phyloP scores from a whole-genome alignment of 192 early-diverging fungal genomes.

The Gigaspora rosea region DNA sequence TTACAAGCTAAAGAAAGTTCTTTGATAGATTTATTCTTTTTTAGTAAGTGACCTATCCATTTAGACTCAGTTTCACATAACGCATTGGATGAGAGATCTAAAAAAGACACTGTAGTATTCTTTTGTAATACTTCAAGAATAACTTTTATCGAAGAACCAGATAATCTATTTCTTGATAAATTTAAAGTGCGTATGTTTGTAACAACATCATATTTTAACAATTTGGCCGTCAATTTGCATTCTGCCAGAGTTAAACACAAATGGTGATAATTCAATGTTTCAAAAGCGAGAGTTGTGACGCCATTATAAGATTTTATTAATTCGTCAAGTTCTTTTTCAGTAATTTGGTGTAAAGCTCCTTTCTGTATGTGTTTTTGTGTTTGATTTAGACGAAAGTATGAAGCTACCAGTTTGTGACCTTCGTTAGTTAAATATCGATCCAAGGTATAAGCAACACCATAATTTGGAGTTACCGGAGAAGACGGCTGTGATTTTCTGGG shows the following conservation, averaged over 20 bases:
- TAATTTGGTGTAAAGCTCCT: conserved; percentile 7
- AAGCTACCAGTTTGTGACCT: conserved; percentile 9
- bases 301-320: conserved; percentile 12
- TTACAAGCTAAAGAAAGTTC: conserved; percentile 38
- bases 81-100: conserved; percentile 3
- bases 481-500: neutral
- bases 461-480: neutral
- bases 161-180: conserved; percentile 8
- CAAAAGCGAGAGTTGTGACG: neutral
- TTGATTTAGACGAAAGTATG: conserved; percentile 8
- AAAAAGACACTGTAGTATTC: neutral
- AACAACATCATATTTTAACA: conserved; percentile 1
- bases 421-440: conserved; percentile 20
- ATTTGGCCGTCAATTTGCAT: conserved; percentile 7
- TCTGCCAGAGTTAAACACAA: neutral
- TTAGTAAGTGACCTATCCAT: neutral
- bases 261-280: conserved; percentile 4
- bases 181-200: neutral
- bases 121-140: neutral
- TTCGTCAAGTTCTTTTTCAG: conserved; percentile 18
- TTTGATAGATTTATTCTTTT: conserved; percentile 16
- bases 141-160: neutral
- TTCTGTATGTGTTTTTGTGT: conserved; percentile 17
- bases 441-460: neutral
- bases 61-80: conserved; percentile 5